phyloP scores from a whole-genome alignment of 129 eudicot genomes.

The Centrapalus pauciflorus region DNA sequence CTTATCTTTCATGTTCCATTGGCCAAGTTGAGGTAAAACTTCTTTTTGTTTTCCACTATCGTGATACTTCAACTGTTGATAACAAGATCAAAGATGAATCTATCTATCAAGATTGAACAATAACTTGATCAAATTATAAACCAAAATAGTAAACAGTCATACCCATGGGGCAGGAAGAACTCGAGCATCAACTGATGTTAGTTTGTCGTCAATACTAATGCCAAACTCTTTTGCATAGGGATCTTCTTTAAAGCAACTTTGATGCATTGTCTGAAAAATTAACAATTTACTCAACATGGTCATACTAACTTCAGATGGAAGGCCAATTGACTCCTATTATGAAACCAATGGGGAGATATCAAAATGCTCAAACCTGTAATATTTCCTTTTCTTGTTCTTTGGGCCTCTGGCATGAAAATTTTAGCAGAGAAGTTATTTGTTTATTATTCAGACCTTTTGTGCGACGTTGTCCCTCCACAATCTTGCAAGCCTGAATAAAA shows the following conservation, averaged over 20 bases:
- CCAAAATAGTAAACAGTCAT: not conserved
- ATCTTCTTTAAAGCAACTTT: constrained; percentile 57
- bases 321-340: not conserved
- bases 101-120: not conserved
- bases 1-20: constrained; percentile 82
- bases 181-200: constrained; percentile 65
- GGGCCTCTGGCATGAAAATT: constrained; percentile 74
- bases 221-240: constrained; percentile 68
- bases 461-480: constrained; percentile 86
- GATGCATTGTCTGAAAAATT: constrained; percentile 49
- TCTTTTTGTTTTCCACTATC: constrained; percentile 73
- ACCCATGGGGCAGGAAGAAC: constrained; percentile 91
- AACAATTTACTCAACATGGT: not conserved
- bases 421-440: constrained; percentile 68
- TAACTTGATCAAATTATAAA: not conserved
- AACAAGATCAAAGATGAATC: not conserved
- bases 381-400: constrained; percentile 61
- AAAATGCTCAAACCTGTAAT: constrained; percentile 42
- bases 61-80: constrained; percentile 57
- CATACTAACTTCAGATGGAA: not conserved
- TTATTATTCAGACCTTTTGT: constrained; percentile 66
- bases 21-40: constrained; percentile 67
- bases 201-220: constrained; percentile 52
- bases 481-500: constrained; percentile 62
- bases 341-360: not conserved